These are phyloP conservation scores for Coniella lustricola DNA, from an alignment of 2,329 filamentous ascomycete species.

Conservation along the genomic window DNA sequence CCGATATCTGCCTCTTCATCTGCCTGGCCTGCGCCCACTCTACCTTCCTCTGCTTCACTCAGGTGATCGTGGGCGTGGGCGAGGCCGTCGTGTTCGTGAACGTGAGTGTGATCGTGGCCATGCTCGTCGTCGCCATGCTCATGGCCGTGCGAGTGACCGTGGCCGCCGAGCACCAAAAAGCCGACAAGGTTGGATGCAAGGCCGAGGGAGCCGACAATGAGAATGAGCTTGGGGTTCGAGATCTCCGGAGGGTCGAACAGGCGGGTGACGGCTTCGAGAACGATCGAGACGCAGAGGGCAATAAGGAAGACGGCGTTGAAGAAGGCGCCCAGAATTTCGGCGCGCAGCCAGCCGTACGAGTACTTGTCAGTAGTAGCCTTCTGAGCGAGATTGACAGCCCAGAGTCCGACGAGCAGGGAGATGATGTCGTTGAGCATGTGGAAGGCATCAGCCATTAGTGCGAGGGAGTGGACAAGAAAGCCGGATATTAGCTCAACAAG, in stretches of 20 bases:
- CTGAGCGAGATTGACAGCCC: constrained; percentile 87
- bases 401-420: constrained; percentile 83
- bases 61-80: constrained; percentile 32
- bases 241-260: constrained; percentile 89
- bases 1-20: constrained; percentile 50
- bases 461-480: constrained; percentile 82
- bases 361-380: constrained; percentile 83
- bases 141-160: constrained; percentile 72
- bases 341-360: constrained; percentile 96
- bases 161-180: constrained; percentile 85
- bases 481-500: constrained; percentile 80
- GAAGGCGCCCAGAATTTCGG: constrained; percentile 90
- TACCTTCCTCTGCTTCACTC: constrained; percentile 44
- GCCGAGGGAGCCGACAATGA: constrained; percentile 81
- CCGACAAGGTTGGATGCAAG: constrained; percentile 84
- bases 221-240: constrained; percentile 74
- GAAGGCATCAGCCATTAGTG: constrained; percentile 92
- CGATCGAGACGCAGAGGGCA: constrained; percentile 90
- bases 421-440: constrained; percentile 99
- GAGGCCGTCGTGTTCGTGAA: constrained; percentile 24
- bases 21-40: constrained; percentile 35
- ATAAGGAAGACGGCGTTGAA: constrained; percentile 98
- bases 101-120: constrained; percentile 34
- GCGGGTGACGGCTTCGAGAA: constrained; percentile 88
- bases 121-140: constrained; percentile 49